Evolutionary conservation across 805 yeast species (phyloP).

Genomic region (Schwanniomyces vanrijiae): DNA sequence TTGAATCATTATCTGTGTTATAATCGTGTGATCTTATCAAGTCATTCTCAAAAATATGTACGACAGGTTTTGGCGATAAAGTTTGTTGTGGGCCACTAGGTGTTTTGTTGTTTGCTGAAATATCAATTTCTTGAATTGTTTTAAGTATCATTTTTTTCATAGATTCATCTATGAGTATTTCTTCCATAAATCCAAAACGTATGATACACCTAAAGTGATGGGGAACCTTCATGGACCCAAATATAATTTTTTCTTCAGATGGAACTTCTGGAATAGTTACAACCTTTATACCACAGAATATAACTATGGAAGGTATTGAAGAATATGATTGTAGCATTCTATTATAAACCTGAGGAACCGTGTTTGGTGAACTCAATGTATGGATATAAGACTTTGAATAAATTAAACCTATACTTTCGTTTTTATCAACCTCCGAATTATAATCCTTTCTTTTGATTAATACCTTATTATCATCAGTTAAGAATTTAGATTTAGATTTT

Average conservation of each 20-base stretch:
- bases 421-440: slow-evolving; percentile 14
- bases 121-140: slow-evolving; percentile 6
- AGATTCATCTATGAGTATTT: slow-evolving; percentile 18
- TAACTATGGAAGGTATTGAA: slow-evolving; percentile 42
- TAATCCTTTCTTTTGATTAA: slow-evolving; percentile 21
- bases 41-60: slow-evolving; percentile 32
- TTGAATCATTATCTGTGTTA: slow-evolving; percentile 11
- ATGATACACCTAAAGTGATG: slow-evolving; percentile 51
- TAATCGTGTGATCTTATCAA: slow-evolving; percentile 23
- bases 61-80: slow-evolving; percentile 13
- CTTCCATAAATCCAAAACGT: slow-evolving; percentile 52
- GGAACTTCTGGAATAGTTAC: slow-evolving; percentile 43
- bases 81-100: slow-evolving; percentile 11
- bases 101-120: background rate
- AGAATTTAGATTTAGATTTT: too few species aligned
- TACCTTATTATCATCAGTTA: slow-evolving; percentile 1
- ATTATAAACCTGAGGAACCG: slow-evolving; percentile 44
- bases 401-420: slow-evolving; percentile 42
- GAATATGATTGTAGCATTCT: slow-evolving; percentile 40
- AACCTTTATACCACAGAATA: slow-evolving; percentile 44
- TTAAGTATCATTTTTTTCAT: slow-evolving; percentile 19
- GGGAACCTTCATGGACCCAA: slow-evolving; percentile 40
- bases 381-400: slow-evolving; percentile 38
- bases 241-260: slow-evolving; percentile 36
- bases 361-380: slow-evolving; percentile 41